A percentile compares a stretch with the other conserved stretches of the same genome.
These are phyloP conservation scores for Microsporum ferrugineum DNA, from an alignment of 2,329 filamentous ascomycete genomes.

Conservation along the genomic window DNA sequence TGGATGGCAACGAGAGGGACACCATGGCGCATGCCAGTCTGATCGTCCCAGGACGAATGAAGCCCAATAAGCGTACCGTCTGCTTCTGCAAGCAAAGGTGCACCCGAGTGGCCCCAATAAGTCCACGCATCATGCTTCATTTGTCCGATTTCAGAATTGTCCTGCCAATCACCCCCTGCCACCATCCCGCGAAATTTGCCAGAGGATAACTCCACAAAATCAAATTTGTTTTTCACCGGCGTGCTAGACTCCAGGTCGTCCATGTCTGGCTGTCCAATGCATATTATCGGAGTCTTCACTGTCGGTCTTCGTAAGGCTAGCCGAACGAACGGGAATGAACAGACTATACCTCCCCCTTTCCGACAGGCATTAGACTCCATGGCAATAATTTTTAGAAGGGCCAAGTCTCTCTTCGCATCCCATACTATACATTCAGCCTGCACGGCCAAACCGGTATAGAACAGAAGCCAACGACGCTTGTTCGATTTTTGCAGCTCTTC, in stretches of 20 bases:
- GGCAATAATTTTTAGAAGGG: constrained; percentile 34
- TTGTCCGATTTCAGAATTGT: constrained; percentile 43
- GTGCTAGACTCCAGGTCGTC: constrained; percentile 36
- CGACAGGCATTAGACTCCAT: constrained; percentile 9
- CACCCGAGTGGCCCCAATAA: constrained; percentile 47
- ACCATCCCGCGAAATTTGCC: constrained; percentile 33
- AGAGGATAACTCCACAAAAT: constrained; percentile 38
- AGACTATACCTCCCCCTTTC: not conserved
- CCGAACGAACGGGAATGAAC: constrained; percentile 15
- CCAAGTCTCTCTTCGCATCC: constrained; percentile 37
- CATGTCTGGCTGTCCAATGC: constrained; percentile 32
- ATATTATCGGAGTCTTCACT: constrained; percentile 20
- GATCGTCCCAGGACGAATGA: constrained; percentile 45
- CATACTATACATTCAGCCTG: constrained; percentile 32
- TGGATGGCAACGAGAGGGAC: constrained; percentile 36
- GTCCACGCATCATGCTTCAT: constrained; percentile 47
- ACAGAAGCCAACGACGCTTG: constrained; percentile 35
- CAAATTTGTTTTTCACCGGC: constrained; percentile 34
- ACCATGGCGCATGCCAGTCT: constrained; percentile 42
- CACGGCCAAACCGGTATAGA: constrained; percentile 31
- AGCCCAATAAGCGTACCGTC: constrained; percentile 38
- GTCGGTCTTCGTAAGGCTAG: constrained; percentile 12
- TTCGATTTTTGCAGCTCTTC: constrained; percentile 23
- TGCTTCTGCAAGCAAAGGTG: constrained; percentile 35
- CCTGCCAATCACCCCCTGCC: constrained; percentile 35